Conservation (phyloP, 116 monocot genomes). For the Thalassia testudinum region DNA sequence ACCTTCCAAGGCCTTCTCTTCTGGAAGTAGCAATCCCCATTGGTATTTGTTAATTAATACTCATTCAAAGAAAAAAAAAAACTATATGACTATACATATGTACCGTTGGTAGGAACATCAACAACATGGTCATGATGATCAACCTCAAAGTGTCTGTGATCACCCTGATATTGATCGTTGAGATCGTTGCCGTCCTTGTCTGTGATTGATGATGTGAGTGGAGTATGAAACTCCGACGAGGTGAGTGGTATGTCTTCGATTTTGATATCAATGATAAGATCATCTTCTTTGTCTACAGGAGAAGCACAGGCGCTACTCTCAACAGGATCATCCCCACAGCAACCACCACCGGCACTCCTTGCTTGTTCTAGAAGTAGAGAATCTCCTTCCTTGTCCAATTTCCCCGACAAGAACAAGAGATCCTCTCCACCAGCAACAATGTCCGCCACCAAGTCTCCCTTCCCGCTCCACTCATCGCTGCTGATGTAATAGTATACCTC, state of each 20-base stretch:
- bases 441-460: slow-evolving; percentile 17
- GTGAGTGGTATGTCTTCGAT: background rate
- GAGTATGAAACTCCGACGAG: slow-evolving; percentile 2
- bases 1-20: background rate
- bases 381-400: slow-evolving; percentile 16
- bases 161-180: background rate
- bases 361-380: slow-evolving; percentile 23
- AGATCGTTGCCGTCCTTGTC: background rate
- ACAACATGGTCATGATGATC: background rate
- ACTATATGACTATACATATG: no score
- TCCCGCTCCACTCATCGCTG: slow-evolving; percentile 8
- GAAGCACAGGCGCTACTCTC: slow-evolving; percentile 21
- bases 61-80: no score
- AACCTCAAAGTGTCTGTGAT: background rate
- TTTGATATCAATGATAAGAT: background rate
- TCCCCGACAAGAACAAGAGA: slow-evolving; percentile 19
- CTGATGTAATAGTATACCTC: slow-evolving; percentile 5
- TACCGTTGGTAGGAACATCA: no score
- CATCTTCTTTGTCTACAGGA: slow-evolving; percentile 10
- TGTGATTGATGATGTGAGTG: background rate
- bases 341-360: slow-evolving; percentile 16
- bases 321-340: slow-evolving; percentile 3
- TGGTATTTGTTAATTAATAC: no score
- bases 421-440: slow-evolving; percentile 20
- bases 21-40: background rate